Percentiles rank a stretch among this genome's conserved stretches.
phyloP scores from a whole-genome alignment of 2,329 filamentous ascomycete genomes.

The Nemania sp. region DNA sequence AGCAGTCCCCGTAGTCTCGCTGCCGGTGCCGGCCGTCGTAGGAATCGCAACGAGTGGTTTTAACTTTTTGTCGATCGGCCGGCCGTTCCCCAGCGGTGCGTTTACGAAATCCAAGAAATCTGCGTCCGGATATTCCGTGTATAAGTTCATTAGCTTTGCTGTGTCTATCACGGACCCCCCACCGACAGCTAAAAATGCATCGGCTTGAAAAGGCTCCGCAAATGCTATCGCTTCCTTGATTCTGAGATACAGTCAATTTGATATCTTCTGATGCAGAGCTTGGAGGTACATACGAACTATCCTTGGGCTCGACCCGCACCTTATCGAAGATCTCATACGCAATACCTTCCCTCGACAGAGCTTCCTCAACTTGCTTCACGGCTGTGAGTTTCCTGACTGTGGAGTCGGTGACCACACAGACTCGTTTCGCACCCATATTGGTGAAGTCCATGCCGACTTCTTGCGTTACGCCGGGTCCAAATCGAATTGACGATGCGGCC shows the following conservation, averaged over 20 bases:
- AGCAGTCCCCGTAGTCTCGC: slow-evolving; percentile 94
- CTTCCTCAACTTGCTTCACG: slow-evolving; percentile 87
- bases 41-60: slow-evolving; percentile 80
- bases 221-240: slow-evolving; percentile 89
- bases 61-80: slow-evolving; percentile 71
- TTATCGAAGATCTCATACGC: slow-evolving; percentile 80
- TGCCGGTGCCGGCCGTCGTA: slow-evolving; percentile 84
- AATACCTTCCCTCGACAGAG: slow-evolving; percentile 75
- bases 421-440: slow-evolving; percentile 84
- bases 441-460: slow-evolving; percentile 98
- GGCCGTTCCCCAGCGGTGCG: slow-evolving; percentile 83
- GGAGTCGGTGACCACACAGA: slow-evolving; percentile 88
- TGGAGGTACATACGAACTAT: slow-evolving; percentile 69
- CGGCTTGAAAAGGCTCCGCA: slow-evolving; percentile 76
- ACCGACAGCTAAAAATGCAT: slow-evolving; percentile 91
- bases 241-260: slow-evolving; percentile 46
- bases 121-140: slow-evolving; percentile 85
- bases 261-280: neutral
- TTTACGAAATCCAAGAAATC: slow-evolving; percentile 98
- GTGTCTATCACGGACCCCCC: slow-evolving; percentile 96
- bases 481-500: slow-evolving; percentile 92
- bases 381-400: slow-evolving; percentile 82
- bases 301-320: slow-evolving; percentile 88
- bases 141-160: slow-evolving; percentile 97
- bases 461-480: slow-evolving; percentile 88